Evolutionary conservation across 352 stramenopile species (phyloP).

Genomic region (Globisporangium polare): DNA sequence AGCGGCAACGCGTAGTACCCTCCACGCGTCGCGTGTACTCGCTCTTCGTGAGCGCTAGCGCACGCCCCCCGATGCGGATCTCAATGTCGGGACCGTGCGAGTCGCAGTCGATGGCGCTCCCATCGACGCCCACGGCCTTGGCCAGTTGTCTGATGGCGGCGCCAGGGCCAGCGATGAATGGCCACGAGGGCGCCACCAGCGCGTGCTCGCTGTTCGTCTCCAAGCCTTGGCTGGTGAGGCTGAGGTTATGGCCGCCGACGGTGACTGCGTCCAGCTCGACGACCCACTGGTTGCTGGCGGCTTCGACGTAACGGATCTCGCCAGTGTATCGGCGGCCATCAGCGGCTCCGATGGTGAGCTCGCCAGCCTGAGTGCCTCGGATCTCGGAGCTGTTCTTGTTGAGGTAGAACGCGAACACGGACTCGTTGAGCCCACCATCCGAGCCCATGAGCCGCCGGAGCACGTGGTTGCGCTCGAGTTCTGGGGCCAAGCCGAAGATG

Average conservation of each 20-base stretch:
- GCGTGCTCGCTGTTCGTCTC: neutral
- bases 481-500: neutral
- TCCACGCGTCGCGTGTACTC: constrained; percentile 3
- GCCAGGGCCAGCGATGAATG: neutral
- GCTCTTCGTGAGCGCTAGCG: constrained; percentile 1
- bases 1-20: neutral
- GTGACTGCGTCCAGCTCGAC: constrained; percentile 7
- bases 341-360: constrained; percentile 8
- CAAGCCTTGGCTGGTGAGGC: neutral
- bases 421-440: constrained; percentile 6
- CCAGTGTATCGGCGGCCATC: constrained; percentile 10
- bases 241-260: neutral
- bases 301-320: constrained; percentile 2
- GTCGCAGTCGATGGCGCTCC: neutral
- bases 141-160: constrained; percentile 5
- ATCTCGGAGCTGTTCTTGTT: neutral
- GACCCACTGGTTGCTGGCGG: neutral
- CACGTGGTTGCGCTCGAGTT: neutral
- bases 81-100: neutral
- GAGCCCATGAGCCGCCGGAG: constrained; percentile 11
- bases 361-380: neutral
- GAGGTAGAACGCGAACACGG: constrained; percentile 15
- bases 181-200: neutral
- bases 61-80: neutral
- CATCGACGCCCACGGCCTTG: constrained; percentile 1